These are phyloP conservation scores for Tanacetum coccineum DNA, from an alignment of 129 eudicot genomes.

Conservation along the genomic window DNA sequence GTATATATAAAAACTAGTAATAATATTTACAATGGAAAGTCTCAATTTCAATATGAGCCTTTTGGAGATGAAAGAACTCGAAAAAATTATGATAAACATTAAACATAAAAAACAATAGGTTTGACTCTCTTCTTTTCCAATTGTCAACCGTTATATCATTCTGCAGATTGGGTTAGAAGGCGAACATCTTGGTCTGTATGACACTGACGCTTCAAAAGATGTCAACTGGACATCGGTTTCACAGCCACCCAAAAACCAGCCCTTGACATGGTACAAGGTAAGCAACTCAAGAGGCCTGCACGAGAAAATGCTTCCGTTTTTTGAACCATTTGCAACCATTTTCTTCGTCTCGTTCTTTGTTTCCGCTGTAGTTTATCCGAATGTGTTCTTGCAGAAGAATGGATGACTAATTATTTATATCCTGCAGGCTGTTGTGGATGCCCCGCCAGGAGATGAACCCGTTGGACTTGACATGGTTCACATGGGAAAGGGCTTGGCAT, in stretches of 20 bases:
- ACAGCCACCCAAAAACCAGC: slow-evolving; percentile 72
- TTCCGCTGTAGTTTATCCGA: background rate
- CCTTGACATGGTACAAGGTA: slow-evolving; percentile 99
- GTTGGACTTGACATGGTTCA: slow-evolving; percentile 93
- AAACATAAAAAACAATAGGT: background rate
- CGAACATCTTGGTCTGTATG: slow-evolving; percentile 58
- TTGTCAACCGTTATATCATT: background rate
- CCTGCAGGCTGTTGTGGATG: slow-evolving; percentile 64
- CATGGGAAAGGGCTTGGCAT: slow-evolving; percentile 98
- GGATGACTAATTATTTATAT: slow-evolving; percentile 14
- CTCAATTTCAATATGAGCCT: background rate
- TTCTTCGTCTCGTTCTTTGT: background rate
- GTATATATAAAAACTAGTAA: background rate
- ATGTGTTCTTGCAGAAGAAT: background rate
- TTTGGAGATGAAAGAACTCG: background rate
- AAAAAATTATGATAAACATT: background rate
- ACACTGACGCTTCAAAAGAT: slow-evolving; percentile 41
- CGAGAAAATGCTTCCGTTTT: too few species aligned
- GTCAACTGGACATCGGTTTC: slow-evolving; percentile 58
- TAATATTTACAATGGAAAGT: background rate
- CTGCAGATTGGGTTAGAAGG: slow-evolving; percentile 84
- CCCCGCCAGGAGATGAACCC: slow-evolving; percentile 86
- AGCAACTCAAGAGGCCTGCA: slow-evolving; percentile 2
- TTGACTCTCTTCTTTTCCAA: too few species aligned
- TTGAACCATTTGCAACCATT: background rate